phyloP scores from a whole-genome alignment of 2,329 filamentous ascomycete species.

The Cytospora piceicola region DNA sequence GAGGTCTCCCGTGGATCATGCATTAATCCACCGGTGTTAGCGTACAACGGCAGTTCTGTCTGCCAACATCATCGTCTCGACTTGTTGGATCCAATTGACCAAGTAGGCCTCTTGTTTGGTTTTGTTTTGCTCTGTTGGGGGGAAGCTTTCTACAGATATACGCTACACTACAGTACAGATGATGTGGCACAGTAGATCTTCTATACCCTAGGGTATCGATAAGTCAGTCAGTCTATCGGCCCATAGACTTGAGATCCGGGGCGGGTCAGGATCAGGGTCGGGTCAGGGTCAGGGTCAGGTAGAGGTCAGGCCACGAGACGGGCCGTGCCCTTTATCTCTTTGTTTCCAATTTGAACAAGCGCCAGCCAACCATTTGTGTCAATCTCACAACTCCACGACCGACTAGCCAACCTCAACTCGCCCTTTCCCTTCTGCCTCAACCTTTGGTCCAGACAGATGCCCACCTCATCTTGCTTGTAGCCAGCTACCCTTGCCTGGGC shows the following conservation, averaged over 20 bases:
- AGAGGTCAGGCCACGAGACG: slow-evolving; percentile 7
- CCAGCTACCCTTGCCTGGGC: not conserved
- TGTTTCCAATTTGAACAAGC: slow-evolving; percentile 26
- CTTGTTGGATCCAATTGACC: not conserved
- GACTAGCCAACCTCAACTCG: slow-evolving; percentile 22
- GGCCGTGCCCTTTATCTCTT: slow-evolving; percentile 16
- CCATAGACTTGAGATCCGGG: not conserved
- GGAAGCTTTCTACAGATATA: not conserved
- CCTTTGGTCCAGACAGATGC: slow-evolving; percentile 14
- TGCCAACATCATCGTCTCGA: not conserved
- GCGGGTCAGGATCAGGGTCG: not conserved
- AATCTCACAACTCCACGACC: slow-evolving; percentile 13
- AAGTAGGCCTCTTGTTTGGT: no score
- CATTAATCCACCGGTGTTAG: not conserved
- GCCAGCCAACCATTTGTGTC: slow-evolving; percentile 26
- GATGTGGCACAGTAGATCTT: not conserved
- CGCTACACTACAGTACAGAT: not conserved
- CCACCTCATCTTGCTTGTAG: slow-evolving; percentile 4
- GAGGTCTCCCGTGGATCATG: not conserved
- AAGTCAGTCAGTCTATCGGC: not conserved
- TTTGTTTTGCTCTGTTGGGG: not conserved
- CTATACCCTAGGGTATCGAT: not conserved
- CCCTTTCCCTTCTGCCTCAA: slow-evolving; percentile 4
- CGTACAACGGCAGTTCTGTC: not conserved
- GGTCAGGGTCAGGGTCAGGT: not conserved